Evolutionary conservation across 306 rosid species (phyloP).

Genomic region (Dryas alaskensis): DNA sequence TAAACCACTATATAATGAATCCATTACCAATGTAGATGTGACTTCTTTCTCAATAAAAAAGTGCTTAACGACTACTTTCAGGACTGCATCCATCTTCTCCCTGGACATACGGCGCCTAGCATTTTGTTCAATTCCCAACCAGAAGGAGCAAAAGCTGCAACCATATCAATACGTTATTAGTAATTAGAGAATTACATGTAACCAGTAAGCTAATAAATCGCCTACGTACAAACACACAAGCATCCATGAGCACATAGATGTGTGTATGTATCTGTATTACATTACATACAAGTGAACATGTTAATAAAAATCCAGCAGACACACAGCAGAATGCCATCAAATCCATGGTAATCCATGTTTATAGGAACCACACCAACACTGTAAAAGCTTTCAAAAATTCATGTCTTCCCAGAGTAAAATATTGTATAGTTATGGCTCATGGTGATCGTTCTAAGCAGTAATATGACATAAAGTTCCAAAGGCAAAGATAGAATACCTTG

Average conservation of each 20-base stretch:
- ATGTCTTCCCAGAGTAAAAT: background rate
- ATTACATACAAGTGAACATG: background rate
- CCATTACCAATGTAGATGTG: slow-evolving; percentile 97
- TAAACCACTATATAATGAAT: slow-evolving; percentile 92
- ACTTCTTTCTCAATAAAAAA: slow-evolving; percentile 98
- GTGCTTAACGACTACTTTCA: slow-evolving; percentile 88
- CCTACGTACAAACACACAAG: background rate
- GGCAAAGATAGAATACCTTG: slow-evolving; percentile 57
- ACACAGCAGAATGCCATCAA: background rate
- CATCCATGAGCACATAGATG: background rate
- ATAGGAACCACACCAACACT: background rate
- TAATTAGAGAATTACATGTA: background rate
- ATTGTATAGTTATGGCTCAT: background rate
- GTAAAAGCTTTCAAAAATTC: background rate
- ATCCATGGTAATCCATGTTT: background rate
- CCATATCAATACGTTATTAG: slow-evolving; percentile 19
- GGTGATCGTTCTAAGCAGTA: background rate
- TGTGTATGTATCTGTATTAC: background rate
- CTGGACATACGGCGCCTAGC: slow-evolving; percentile 84
- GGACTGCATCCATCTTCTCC: slow-evolving; percentile 81
- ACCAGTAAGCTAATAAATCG: slow-evolving; percentile 4
- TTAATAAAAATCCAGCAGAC: slow-evolving; percentile 1
- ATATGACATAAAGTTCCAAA: slow-evolving; percentile 11
- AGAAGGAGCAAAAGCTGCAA: slow-evolving; percentile 82
- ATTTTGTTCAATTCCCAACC: slow-evolving; percentile 90